Evolutionary conservation across 495 filamentous ascomycete species (phyloP), one percentile per base, ranked within the genome.

Genomic region (Tuber calosporum): DNA sequence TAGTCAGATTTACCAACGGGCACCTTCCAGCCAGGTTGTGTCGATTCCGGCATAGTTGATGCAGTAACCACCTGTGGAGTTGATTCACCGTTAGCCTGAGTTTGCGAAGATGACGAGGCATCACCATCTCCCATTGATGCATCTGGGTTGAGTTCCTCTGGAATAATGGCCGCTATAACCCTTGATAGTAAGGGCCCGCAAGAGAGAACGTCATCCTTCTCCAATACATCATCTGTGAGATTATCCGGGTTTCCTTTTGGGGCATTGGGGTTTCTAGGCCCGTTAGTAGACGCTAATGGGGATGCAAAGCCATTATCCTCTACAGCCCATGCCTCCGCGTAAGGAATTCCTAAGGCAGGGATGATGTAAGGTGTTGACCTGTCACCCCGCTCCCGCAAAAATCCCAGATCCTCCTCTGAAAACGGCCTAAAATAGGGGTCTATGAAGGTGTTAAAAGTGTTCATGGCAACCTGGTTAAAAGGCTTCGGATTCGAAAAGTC

Each of bases 401-500:
- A 99, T 1, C 92, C 93, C 66, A 97, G 89, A 82, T 99, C 95
- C 81, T 99, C 96, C 81, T 99, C 96, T 20, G 89, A 92, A 75
- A 96, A 90, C 0, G 91, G 89, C 3, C 96, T 91, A 73, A 97
- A 93, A 84, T 91, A 97, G 0, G 94, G 91, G 41, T 99, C 96
- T 69, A 94, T 87, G 79, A 92, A 97, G 34, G 90, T 88, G 20
- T 89, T 88, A 82, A 98, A 99, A 19, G 93, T 96, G 75, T 89
- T 91, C 73, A 93, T 92, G 82, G 89, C 92, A 82, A 97, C 95
- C 83, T 98, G 96, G 75, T 94, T 96, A 13, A 89, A 89, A 13
- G 94, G 93, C 81, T 99, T 98, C 22, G 93, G 90, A 78, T 90
- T 97, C 78, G 92, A 96, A 77, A 96, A 97, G 83, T 99, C 96